phyloP scores from a whole-genome alignment of 2,329 filamentous ascomycete genomes.

The Fusarium aywerte region DNA sequence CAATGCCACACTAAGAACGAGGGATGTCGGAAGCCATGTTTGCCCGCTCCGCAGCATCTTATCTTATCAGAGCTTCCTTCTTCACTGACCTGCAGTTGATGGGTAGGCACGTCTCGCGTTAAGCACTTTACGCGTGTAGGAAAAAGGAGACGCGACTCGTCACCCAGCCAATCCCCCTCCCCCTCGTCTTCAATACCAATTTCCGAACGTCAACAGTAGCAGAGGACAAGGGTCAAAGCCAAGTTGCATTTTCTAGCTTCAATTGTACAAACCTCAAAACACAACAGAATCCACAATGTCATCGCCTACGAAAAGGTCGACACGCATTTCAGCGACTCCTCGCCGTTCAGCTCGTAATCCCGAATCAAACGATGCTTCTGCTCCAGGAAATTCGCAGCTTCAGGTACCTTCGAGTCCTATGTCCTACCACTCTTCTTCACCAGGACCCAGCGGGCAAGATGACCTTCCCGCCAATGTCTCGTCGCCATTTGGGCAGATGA shows the following conservation, averaged over 20 bases:
- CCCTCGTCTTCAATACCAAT: constrained; percentile 42
- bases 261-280: constrained; percentile 17
- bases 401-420: constrained; percentile 81
- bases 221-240: constrained; percentile 27
- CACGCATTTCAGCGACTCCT: constrained; percentile 60
- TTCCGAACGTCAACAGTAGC: constrained; percentile 41
- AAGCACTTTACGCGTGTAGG: constrained; percentile 57
- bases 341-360: constrained; percentile 56
- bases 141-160: constrained; percentile 41
- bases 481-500: constrained; percentile 67
- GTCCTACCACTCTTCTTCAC: constrained; percentile 71
- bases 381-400: constrained; percentile 55
- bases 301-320: constrained; percentile 59
- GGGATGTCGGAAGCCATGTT: constrained; percentile 47
- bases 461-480: constrained; percentile 56
- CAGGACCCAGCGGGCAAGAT: constrained; percentile 43
- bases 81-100: background rate
- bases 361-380: constrained; percentile 56
- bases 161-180: constrained; percentile 43
- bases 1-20: constrained; percentile 41
- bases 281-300: constrained; percentile 50
- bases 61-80: constrained; percentile 1
- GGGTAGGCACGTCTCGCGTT: constrained; percentile 32
- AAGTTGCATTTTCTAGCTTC: constrained; percentile 14
- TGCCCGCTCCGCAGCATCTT: constrained; percentile 42